These are phyloP conservation scores for Luzula sylvatica DNA, from an alignment of 176 grass and related monocot species.

Conservation along the genomic window DNA sequence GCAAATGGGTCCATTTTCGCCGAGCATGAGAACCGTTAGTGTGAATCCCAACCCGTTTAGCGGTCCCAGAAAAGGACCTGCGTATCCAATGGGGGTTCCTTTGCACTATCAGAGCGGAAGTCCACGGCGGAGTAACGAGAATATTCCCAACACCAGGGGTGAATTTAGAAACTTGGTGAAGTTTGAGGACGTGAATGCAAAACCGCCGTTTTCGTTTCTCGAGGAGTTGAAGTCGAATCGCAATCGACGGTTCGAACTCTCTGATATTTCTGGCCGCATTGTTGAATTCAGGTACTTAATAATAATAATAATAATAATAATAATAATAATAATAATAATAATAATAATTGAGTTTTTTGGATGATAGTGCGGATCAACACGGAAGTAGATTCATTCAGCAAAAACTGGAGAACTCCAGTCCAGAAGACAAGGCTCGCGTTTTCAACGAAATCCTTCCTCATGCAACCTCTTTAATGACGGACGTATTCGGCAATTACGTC, in stretches of 20 bases:
- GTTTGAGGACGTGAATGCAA: slow-evolving; percentile 31
- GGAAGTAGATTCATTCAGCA: slow-evolving; percentile 99
- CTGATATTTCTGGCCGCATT: slow-evolving; percentile 65
- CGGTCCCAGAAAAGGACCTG: slow-evolving; percentile 24
- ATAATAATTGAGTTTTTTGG: background rate
- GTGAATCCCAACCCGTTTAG: slow-evolving; percentile 32
- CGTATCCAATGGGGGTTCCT: slow-evolving; percentile 30
- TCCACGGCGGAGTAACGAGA: slow-evolving; percentile 51
- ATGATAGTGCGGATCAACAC: slow-evolving; percentile 86
- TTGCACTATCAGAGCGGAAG: slow-evolving; percentile 34
- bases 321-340: background rate
- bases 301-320: slow-evolving; percentile 1
- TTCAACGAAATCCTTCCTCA: slow-evolving; percentile 88
- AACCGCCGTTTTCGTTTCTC: slow-evolving; percentile 43
- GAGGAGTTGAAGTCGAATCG: slow-evolving; percentile 85
- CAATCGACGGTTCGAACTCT: slow-evolving; percentile 60
- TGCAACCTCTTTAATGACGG: slow-evolving; percentile 75
- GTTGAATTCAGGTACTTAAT: slow-evolving; percentile 75
- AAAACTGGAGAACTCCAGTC: slow-evolving; percentile 81
- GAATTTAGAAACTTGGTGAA: slow-evolving; percentile 40
- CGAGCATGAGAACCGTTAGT: slow-evolving; percentile 30
- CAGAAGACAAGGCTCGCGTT: slow-evolving; percentile 79
- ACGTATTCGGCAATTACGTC: slow-evolving; percentile 98
- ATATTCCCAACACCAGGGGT: slow-evolving; percentile 13
- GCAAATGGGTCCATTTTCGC: slow-evolving; percentile 5